phyloP scores from a whole-genome alignment of 495 filamentous ascomycete genomes.

The Neurospora africana region DNA sequence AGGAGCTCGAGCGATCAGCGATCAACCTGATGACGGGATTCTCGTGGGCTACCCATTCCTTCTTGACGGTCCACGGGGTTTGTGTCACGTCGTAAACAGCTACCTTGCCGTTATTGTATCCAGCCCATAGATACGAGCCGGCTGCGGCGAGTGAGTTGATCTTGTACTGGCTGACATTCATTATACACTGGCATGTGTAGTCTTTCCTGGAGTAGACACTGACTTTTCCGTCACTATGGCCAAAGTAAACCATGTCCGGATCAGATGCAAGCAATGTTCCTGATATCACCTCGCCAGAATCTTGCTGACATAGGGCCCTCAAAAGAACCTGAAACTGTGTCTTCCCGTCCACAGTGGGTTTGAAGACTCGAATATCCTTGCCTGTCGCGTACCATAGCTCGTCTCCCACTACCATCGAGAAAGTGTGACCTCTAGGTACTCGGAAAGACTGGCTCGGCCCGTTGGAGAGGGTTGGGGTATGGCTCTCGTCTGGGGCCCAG shows the following conservation, averaged over 20 bases:
- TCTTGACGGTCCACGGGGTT: constrained; percentile 79
- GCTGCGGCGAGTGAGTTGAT: constrained; percentile 81
- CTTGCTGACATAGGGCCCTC: constrained; percentile 53
- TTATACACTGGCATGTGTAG: constrained; percentile 61
- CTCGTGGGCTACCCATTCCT: constrained; percentile 88
- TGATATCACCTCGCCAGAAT: constrained; percentile 77
- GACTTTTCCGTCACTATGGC: constrained; percentile 88
- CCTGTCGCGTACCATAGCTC: constrained; percentile 82
- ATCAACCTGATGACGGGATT: constrained; percentile 67
- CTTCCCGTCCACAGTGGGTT: constrained; percentile 55
- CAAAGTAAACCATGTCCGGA: constrained; percentile 76
- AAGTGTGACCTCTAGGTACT: constrained; percentile 71
- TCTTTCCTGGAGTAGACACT: constrained; percentile 74
- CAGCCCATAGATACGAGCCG: constrained; percentile 83
- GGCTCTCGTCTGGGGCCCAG: constrained; percentile 72
- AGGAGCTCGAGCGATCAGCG: constrained; percentile 72
- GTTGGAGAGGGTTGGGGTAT: constrained; percentile 59
- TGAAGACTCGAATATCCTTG: constrained; percentile 77
- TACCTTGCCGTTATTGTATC: constrained; percentile 89
- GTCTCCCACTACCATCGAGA: constrained; percentile 70
- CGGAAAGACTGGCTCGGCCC: constrained; percentile 54
- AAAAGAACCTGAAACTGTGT: constrained; percentile 60
- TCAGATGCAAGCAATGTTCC: constrained; percentile 64
- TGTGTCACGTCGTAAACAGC: constrained; percentile 79
- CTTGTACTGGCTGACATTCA: constrained; percentile 88